phyloP scores from a whole-genome alignment of 2,329 filamentous ascomycete genomes.

The Hansfordia pulvinata region DNA sequence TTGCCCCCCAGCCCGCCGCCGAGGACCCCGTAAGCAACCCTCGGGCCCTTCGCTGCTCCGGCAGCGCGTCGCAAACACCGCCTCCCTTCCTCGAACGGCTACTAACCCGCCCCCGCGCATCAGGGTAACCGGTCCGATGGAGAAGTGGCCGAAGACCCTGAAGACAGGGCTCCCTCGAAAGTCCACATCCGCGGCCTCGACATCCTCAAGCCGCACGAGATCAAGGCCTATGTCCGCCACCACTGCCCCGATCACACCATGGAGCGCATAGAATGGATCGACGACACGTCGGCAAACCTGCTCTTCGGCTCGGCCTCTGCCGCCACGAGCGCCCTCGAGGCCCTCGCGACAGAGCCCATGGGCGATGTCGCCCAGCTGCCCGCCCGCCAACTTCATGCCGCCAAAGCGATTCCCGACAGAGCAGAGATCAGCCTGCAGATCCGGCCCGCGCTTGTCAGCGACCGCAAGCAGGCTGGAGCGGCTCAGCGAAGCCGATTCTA shows the following conservation, averaged over 20 bases:
- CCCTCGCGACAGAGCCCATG: slow-evolving; percentile 37
- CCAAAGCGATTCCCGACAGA: slow-evolving; percentile 54
- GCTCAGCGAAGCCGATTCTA: slow-evolving; percentile 81
- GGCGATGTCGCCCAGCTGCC: slow-evolving; percentile 41
- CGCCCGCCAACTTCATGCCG: slow-evolving; percentile 49
- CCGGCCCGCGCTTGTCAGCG: slow-evolving; percentile 58
- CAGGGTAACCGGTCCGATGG: slow-evolving; percentile 23
- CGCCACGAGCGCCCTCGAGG: slow-evolving; percentile 39
- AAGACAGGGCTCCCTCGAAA: slow-evolving; percentile 39
- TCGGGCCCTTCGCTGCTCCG: no score
- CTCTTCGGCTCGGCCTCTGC: slow-evolving; percentile 48
- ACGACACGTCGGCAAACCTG: slow-evolving; percentile 82
- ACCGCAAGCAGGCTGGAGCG: slow-evolving; percentile 71
- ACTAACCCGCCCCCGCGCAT: not conserved
- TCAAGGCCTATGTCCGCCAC: slow-evolving; percentile 60
- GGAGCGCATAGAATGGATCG: slow-evolving; percentile 77
- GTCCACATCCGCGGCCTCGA: slow-evolving; percentile 79
- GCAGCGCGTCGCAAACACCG: no score
- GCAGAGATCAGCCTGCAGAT: slow-evolving; percentile 59
- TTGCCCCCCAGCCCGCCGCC: slow-evolving; percentile 14
- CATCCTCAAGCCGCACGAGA: slow-evolving; percentile 64
- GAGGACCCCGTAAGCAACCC: slow-evolving; percentile 15
- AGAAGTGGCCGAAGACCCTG: slow-evolving; percentile 22
- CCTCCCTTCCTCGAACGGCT: slow-evolving; percentile 1
- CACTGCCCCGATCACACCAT: slow-evolving; percentile 45